Percentiles rank a stretch among this genome's conserved stretches.
Evolutionary conservation across 805 yeast species (phyloP).

Genomic region (Alloascoidea africana): DNA sequence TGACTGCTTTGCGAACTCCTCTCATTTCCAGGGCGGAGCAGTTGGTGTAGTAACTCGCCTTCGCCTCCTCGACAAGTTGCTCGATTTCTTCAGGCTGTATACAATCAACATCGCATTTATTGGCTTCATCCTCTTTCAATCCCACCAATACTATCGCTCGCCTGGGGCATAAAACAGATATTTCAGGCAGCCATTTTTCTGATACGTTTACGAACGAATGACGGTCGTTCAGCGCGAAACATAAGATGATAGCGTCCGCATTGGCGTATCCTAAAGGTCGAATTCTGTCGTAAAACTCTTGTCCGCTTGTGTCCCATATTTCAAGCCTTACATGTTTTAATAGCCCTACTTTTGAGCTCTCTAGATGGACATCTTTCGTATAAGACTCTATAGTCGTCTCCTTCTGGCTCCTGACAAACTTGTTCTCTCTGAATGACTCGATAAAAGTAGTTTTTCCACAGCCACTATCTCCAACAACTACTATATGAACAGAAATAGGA

Average conservation of each 20-base stretch:
- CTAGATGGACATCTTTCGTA: neutral
- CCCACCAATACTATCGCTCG: neutral
- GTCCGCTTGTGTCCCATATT: conserved; percentile 29
- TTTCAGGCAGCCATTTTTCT: conserved; percentile 29
- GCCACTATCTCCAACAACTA: conserved; percentile 1
- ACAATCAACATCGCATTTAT: neutral
- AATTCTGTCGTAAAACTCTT: conserved; percentile 22
- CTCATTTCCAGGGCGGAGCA: neutral
- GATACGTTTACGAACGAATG: conserved; percentile 20
- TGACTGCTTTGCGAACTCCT: neutral
- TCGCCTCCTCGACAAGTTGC: neutral
- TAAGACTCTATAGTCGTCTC: neutral
- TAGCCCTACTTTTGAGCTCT: neutral
- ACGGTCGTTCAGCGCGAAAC: conserved; percentile 21
- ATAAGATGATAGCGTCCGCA: conserved; percentile 22
- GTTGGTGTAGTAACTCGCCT: neutral
- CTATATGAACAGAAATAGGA: too few species aligned
- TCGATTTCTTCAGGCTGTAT: neutral
- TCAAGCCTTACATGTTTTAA: conserved; percentile 17
- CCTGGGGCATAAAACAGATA: conserved; percentile 22
- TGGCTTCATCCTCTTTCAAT: neutral
- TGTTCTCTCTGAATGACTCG: neutral
- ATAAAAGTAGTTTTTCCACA: conserved; percentile 2
- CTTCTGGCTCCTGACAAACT: neutral
- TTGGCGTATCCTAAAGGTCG: conserved; percentile 27